Base-by-base conservation (phyloP, 805 yeast genomes). In the Candida ponderosae region DNA sequence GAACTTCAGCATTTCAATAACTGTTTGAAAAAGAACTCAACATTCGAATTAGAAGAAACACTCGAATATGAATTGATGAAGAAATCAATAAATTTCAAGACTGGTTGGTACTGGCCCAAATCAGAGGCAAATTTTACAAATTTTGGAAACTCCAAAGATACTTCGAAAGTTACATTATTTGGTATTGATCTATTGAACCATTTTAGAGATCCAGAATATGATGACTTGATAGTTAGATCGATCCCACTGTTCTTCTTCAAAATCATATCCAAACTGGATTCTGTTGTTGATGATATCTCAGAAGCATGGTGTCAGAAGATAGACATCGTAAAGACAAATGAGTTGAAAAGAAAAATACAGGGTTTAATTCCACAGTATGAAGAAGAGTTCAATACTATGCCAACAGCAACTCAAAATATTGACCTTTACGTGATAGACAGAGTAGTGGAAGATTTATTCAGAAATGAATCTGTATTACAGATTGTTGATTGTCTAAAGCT, bases 401-500 rank as follows among this genome's bases (percentile, higher is more conserved):
- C 18, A 11, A 38, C 34, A 23, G 34, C 41, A 3, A 21, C 17
- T 10, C 31, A 29, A 3, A 20, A 45, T 11, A 41, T 43, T 14
- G 40, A 35, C 6, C 6, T 32, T 18, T 32, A 17, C 13, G 35
- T 23, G 16, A 17, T 32, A 7, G 17, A 26, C 4, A 18, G 24
- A 32, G 35, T 17, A 11, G 18, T 32, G 10, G 29, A 32, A 8
- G 27, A 18, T 5, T 10, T 50, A 10, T 47, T 45, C 28, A 43
- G 41, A 15, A 35, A 33, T 10, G 33, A 32, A 19, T 21, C 35
- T 4, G 18, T 42, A 1, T 34, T 31, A 7, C 54, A 49, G 28
- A 46, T 62, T 39, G 37, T 60, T 5, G 66, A 68, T 37, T 59
- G 74, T 16, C 56, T 76, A 40, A 76, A 76, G 47, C 50, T 72